These are phyloP conservation scores for Atalantia buxifolia DNA, from an alignment of 345 rosid species.

Conservation along the genomic window DNA sequence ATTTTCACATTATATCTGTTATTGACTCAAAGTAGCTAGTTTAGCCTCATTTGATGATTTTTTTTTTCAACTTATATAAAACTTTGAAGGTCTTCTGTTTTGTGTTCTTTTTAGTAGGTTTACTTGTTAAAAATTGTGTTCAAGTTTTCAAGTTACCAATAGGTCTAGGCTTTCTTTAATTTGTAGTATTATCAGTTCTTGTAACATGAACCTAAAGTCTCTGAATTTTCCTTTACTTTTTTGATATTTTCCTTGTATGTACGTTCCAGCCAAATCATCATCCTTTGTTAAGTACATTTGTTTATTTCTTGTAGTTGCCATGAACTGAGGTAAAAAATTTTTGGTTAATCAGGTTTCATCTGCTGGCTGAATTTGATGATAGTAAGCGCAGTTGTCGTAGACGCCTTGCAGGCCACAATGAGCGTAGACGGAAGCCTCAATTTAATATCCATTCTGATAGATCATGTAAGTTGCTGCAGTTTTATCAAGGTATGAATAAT, in stretches of 20 bases:
- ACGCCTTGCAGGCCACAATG: slow-evolving; percentile 46
- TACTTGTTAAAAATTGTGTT: neutral
- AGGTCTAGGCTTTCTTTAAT: neutral
- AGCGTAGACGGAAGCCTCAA: slow-evolving; percentile 42
- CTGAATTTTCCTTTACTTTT: neutral
- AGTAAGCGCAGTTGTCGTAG: slow-evolving; percentile 48
- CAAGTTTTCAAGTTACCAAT: neutral
- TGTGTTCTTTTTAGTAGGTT: neutral
- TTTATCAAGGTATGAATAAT: slow-evolving; percentile 28
- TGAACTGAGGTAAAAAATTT: neutral
- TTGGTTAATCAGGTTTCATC: slow-evolving; percentile 35
- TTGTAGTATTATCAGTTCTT: neutral
- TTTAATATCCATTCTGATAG: slow-evolving; percentile 26
- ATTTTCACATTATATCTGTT: neutral
- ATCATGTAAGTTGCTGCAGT: slow-evolving; percentile 17
- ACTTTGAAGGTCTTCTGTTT: neutral
- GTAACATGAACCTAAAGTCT: neutral
- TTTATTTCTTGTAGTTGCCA: neutral
- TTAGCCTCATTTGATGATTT: neutral
- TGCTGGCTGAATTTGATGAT: slow-evolving; percentile 43
- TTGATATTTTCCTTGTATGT: neutral
- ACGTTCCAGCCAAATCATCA: neutral
- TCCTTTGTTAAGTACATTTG: neutral
- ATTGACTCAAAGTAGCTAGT: neutral
- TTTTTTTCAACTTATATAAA: neutral